Base-by-base conservation (phyloP, 352 stramenopile genomes). In the Globisporangium sylvaticum region DNA sequence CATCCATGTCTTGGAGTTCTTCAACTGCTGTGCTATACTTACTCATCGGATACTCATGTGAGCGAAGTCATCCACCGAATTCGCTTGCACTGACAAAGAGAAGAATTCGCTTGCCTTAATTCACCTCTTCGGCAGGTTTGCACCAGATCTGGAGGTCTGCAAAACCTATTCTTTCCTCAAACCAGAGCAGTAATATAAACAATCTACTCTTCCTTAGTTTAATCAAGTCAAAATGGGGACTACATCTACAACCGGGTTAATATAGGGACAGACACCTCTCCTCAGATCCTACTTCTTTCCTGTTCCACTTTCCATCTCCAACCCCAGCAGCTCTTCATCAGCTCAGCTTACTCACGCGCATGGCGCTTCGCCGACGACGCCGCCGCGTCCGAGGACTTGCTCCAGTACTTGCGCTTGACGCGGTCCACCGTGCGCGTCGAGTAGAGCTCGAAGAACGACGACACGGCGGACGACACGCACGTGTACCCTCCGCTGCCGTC, bases 371-470 rank as follows among this genome's bases (percentile, higher is more conserved):
- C 39, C 22, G 57, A 25, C 14, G 18, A 24, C 0, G 25, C 37
- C 37, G 57, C 10, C 34, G 57, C n/a, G 3, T 50, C 57, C 15
- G 57, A 24, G 29, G 52, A 15, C 46, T 58, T 53, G 65, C 31
- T 54, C 83, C 81, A 91, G 67, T 84, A 87, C 68, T 87, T 89
- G 65, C 83, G 79, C 73, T 91, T 91, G 27, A 94, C 84, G 32
- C 87, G 82, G 67, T 95, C 87, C 42, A 93, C 83, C 0, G 87
- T 95, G 18, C 87, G 85, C 15, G 87, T 95, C 67, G 85, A 94
- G 61, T 90, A 93, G 9, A 95, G 74, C 69, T 95, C 85, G 65
- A 95, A 95, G 66, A 93, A 88, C 27, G 79, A 83, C 54, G 87
- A 95, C 15, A 77, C 76, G 3, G 77, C 70, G 52, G 76, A 72